Base-by-base conservation (phyloP, 2,329 filamentous ascomycete species). In the Drechmeria coniospora region DNA sequence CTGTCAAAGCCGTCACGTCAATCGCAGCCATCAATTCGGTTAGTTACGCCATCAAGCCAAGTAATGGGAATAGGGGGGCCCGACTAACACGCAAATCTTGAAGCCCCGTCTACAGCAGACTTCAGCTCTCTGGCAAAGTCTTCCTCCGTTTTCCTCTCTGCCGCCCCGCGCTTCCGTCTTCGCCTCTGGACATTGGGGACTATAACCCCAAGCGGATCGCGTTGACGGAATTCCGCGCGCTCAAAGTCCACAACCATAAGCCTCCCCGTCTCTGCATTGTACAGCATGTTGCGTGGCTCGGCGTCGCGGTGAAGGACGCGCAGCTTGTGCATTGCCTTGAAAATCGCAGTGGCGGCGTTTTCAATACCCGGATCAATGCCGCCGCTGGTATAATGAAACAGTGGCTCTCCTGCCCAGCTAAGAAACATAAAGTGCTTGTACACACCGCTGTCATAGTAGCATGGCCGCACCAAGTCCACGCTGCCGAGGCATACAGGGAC, bases 401-500 rank as follows among this genome's bases (percentile, higher is more conserved):
- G n/a, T n/a, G n/a, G n/a, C n/a, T n/a, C n/a, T n/a, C n/a, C n/a
- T n/a, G n/a, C n/a, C n/a, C n/a, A n/a, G n/a, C n/a, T n/a, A n/a
- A n/a, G n/a, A n/a, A n/a, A n/a, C n/a, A n/a, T n/a, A n/a, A n/a
- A n/a, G n/a, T n/a, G n/a, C n/a, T n/a, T n/a, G n/a, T n/a, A n/a
- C n/a, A n/a, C n/a, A n/a, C n/a, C n/a, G n/a, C n/a, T n/a, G n/a
- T n/a, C n/a, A n/a, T n/a, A n/a, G n/a, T n/a, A n/a, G n/a, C n/a
- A n/a, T n/a, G n/a, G n/a, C n/a, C n/a, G n/a, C n/a, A n/a, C n/a
- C n/a, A 19, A 15, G 19, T 47, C 32, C 21, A 45, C 31, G 4
- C 30, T 37, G 15, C 52, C 49, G 10, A 57, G 42, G 23, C 41
- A 57, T 3, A 57, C 44, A 2, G 53, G 53, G 13, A 56, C 30